Evolutionary conservation across 75 land plant genomes (phyloP).

Genomic region (Pinus tabuliformis): DNA sequence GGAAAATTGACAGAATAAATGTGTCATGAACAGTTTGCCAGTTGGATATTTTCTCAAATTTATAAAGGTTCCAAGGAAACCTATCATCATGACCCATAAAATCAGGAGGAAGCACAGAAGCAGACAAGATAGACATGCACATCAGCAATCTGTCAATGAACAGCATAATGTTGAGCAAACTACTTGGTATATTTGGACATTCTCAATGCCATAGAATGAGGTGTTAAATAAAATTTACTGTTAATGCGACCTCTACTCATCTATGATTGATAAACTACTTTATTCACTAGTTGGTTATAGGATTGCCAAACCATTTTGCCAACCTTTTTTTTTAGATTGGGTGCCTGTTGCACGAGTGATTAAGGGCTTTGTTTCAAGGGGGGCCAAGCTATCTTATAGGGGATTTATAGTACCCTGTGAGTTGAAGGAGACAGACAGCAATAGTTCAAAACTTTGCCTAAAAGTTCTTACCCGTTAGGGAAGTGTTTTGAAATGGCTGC

Average conservation of each 20-base stretch:
- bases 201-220: not conserved
- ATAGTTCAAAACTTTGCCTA: no score
- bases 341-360: no score
- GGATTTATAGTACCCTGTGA: no score
- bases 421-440: no score
- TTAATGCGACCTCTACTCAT: not conserved
- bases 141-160: not conserved
- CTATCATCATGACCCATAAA: conserved; percentile 22
- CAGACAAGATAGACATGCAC: not conserved
- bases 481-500: no score
- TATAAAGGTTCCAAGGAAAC: conserved; percentile 75
- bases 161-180: conserved; percentile 1
- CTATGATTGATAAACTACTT: no score
- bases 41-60: conserved; percentile 67
- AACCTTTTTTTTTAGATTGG: no score
- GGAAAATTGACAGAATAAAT: conserved; percentile 4
- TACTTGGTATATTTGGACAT: not conserved
- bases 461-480: no score
- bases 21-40: conserved; percentile 66
- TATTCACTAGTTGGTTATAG: not conserved
- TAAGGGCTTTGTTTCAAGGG: no score
- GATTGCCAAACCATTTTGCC: not conserved
- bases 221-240: not conserved
- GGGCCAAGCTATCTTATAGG: no score
- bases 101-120: conserved; percentile 1